Evolutionary conservation across 345 rosid genomes (phyloP), one percentile per base, ranked within the genome.

Genomic region (Noccaea bulbosa): DNA sequence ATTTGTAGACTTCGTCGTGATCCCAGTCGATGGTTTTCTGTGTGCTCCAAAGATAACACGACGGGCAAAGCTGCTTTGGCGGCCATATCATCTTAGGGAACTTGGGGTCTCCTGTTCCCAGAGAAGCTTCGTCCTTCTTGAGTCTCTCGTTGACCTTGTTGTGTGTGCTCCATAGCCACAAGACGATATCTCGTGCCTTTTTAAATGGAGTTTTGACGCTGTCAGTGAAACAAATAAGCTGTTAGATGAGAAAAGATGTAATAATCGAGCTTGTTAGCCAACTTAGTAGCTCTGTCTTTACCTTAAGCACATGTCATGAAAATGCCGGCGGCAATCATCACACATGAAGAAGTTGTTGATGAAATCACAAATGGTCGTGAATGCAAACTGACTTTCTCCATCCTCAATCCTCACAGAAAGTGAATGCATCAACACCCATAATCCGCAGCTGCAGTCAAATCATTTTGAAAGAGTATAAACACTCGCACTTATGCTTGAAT

Each of bases 341-440:
- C 99, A 94, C 66, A 91, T 72, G 73, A 94, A 94, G 78, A 94
- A 91, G 77, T 84, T 88, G 81, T 88, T 87, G 68, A 94, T 83
- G 79, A 91, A 94, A 65, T 91, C 96, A 72, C 99, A 89, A 39
- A 86, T 72, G 55, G 98, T 32, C 63, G 80, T 76, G 74, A 94
- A 94, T 47, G 93, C 85, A 74, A 84, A 87, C 68, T 88, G 98
- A 80, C 96, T 91, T 79, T 91, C 98, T 64, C 84, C 89, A 78
- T 91, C 91, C 34, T 83, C 95, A 48, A 89, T 81, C 73, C 96
- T 83, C 76, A 91, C 97, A 11, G 97, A 89, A 30, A 94, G 88
- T 15, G 99, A 94, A 86, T 94, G 99, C 78, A 94, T 71, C 60
- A 94, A 85, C 68, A 91, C 86, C 99, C 99, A 94, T 73, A 94